Conservation (phyloP, 129 eudicot species). For the Pulicaria dysenterica region DNA sequence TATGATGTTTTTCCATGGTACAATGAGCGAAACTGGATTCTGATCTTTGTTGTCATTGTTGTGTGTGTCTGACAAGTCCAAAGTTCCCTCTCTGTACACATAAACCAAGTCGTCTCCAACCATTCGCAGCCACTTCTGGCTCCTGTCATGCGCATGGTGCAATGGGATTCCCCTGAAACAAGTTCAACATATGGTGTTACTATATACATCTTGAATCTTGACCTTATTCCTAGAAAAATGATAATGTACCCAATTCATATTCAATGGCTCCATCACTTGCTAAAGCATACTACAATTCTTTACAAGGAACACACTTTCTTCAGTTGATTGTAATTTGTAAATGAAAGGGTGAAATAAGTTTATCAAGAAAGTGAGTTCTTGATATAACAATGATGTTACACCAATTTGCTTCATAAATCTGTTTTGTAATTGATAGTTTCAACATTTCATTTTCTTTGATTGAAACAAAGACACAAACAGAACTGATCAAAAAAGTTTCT, state of each 20-base stretch:
- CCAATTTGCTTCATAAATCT: too few relatives aligned
- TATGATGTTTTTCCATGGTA: constrained; percentile 24
- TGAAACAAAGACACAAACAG: constrained; percentile 3
- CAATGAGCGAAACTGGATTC: constrained; percentile 17
- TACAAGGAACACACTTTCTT: background rate
- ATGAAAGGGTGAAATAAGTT: background rate
- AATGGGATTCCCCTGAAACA: constrained; percentile 55
- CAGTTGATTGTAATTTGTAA: too few relatives aligned
- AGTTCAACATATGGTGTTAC: background rate
- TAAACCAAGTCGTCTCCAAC: constrained; percentile 33
- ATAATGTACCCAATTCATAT: background rate
- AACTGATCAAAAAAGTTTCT: background rate
- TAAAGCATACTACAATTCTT: background rate
- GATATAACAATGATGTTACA: background rate
- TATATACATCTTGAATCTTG: too few relatives aligned
- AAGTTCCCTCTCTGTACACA: constrained; percentile 51
- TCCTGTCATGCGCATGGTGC: constrained; percentile 38
- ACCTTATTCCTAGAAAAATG: too few relatives aligned
- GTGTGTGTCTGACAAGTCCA: constrained; percentile 31
- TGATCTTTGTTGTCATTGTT: constrained; percentile 26
- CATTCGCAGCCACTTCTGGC: constrained; percentile 42
- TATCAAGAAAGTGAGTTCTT: background rate
- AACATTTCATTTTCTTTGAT: background rate
- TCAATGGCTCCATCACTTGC: background rate
- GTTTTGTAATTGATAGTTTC: background rate